Percentiles rank a stretch among this genome's conserved stretches.
These are phyloP conservation scores for Cryptococcus sp. DNA, from an alignment of 1,284 basidiomycete species.

Conservation along the genomic window DNA sequence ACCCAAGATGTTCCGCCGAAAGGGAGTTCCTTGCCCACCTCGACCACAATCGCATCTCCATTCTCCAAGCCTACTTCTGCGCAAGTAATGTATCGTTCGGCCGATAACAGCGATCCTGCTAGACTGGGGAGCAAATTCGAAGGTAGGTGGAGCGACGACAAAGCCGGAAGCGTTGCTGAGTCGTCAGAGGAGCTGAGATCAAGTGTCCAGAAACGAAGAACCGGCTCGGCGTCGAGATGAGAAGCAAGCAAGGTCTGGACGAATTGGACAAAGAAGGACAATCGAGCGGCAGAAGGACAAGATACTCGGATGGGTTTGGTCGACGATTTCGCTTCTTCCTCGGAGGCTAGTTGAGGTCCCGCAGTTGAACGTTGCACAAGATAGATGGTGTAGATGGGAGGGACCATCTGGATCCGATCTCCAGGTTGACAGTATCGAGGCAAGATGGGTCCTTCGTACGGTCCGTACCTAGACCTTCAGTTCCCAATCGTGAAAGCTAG, in stretches of 20 bases:
- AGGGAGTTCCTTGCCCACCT: conserved; percentile 37
- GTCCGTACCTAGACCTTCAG: conserved; percentile 48
- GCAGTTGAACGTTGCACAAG: conserved; percentile 31
- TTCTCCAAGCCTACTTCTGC: conserved; percentile 22
- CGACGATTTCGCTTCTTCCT: not conserved
- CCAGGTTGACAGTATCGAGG: conserved; percentile 50
- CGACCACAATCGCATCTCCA: conserved; percentile 36
- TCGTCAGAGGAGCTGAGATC: conserved; percentile 3
- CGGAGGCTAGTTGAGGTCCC: conserved; percentile 1
- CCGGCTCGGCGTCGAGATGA: not conserved
- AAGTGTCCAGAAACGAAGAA: conserved; percentile 5
- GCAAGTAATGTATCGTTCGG: conserved; percentile 1
- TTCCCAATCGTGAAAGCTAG: too few species aligned
- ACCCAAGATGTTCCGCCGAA: conserved; percentile 17
- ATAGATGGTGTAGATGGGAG: conserved; percentile 63
- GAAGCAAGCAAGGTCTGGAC: not conserved
- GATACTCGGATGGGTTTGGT: conserved; percentile 11
- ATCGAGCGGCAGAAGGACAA: conserved; percentile 10
- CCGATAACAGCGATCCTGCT: conserved; percentile 4
- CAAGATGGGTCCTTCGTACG: conserved; percentile 47
- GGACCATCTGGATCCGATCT: conserved; percentile 65
- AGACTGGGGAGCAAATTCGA: conserved; percentile 1
- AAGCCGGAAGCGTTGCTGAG: conserved; percentile 1
- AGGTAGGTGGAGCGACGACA: not conserved
- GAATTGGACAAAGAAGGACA: conserved; percentile 6